Evolutionary conservation across 139 green algal genomes (phyloP).

Genomic region (Pedinophyceae sp.): DNA sequence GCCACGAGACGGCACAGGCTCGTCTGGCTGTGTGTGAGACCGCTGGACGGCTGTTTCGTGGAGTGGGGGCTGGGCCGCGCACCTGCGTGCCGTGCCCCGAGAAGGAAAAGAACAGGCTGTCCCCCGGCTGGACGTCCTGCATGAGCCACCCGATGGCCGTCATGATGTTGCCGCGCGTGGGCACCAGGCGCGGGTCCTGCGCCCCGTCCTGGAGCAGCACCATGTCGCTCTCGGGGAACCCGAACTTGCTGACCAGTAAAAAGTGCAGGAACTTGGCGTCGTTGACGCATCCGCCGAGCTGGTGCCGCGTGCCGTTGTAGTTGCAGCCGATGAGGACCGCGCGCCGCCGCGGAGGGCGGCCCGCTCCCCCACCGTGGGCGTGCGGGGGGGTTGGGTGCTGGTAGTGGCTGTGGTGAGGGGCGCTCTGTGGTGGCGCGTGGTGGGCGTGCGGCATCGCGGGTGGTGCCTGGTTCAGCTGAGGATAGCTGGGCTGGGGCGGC

Average conservation of each 20-base stretch:
- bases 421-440: no score
- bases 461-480: no score
- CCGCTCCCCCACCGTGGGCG: no score
- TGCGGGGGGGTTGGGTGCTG: no score
- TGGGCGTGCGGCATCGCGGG: no score
- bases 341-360: neutral
- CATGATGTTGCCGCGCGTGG: constrained; percentile 1
- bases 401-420: no score
- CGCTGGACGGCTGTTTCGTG: no score
- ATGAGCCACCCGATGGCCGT: constrained; percentile 2
- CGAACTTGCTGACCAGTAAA: neutral
- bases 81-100: constrained; percentile 1
- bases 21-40: no score
- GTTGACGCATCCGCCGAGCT: constrained; percentile 3
- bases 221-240: neutral
- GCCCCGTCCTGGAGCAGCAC: constrained; percentile 1
- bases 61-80: no score
- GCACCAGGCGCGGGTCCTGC: neutral
- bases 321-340: constrained; percentile 5
- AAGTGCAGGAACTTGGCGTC: constrained; percentile 1
- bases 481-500: no score
- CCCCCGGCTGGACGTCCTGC: neutral
- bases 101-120: constrained; percentile 1
- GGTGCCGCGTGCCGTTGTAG: neutral
- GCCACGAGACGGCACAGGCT: no score